Evolutionary conservation across 345 rosid species (phyloP), one percentile per base, ranked within the genome.

Genomic region (Adansonia digitata): DNA sequence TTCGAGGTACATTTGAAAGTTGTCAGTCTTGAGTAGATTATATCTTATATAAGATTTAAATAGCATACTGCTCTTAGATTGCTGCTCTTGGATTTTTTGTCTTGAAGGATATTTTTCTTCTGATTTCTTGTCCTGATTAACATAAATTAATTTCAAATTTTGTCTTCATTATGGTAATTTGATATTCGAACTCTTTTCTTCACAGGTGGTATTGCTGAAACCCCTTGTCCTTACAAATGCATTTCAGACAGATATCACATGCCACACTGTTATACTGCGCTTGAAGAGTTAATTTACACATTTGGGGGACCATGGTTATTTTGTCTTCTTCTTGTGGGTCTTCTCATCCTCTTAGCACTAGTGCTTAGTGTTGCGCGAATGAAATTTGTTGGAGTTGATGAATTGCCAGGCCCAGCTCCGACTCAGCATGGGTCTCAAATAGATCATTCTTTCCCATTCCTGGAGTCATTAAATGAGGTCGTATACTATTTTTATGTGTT

Each of bases 251-350:
- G 97, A 87, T 92, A 88, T 87, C 97, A 91, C 88, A 90, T 91
- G n/a, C n/a, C n/a, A n/a, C n/a, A n/a, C n/a, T n/a, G n/a, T n/a
- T n/a, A n/a, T n/a, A n/a, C n/a, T n/a, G 97, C 98, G 49, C 97
- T 94, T 71, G 98, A 94, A 81, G 98, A 94, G 84, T 83, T 94
- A 82, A 91, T 94, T 80, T 91, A 92, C 86, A 92, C 98, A 46
- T 94, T 94, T 88, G 98, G 98, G 45, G 98, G 98, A 71, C 98
- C 98, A 39, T 92, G 97, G 98, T 80, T 94, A 77, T 94, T 94
- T 79, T 86, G 97, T 82, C 90, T 94, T 81, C 88, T 92, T 78
- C 91, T 94, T 46, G 57, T 92, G 76, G 95, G 92, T 80, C 95
- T n/a, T n/a, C n/a, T n/a, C n/a, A n/a, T n/a, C n/a, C n/a, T n/a